Base-by-base conservation (phyloP, 441 rosid genomes). In the Metrosideros polymorpha region DNA sequence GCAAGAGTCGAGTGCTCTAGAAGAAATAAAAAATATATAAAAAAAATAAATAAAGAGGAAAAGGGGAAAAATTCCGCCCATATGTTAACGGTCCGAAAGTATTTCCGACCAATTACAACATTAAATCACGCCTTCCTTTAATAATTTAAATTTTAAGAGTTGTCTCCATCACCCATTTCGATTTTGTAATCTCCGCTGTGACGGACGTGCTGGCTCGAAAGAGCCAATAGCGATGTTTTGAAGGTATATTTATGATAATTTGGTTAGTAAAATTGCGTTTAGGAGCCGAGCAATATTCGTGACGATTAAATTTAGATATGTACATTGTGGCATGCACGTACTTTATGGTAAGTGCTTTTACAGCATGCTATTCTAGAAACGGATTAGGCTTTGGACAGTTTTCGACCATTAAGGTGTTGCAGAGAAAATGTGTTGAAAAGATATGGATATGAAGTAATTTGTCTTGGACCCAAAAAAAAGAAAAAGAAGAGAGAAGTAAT, bases 341-440 rank as follows among this genome's bases (percentile, higher is more conserved):
- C 12, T 55, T 55, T 55, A 55, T 57, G 32, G 27, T 6, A 14
- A 27, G 32, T 2, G 30, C 27, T 57, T 57, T 27, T 0, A 25
- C 29, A 12, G 14, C 59, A 55, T 24, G 29, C 59, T 55, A 0
- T 55, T 55, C 25, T 9, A 55, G 13, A 55, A 55, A 55, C 9
- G 24, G 1, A 55, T 55, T n/a, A 56, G 32, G 8, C 8, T 57
- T 57, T 15, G 0, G 4, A 14, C 63, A 57, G 32, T 57, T 57
- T n/a, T 57, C 2, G 29, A 27, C 27, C 27, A 25, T 56, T 56
- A 10, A 56, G 27, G 63, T n/a, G 8, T 3, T 57, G 18, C 4
- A 1, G 30, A 0, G 63, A 57, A 57, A 57, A 2, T 0, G 18
- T 56, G 17, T 56, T 5, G 30, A 56, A 56, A 27, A 27, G 17